phyloP scores from a whole-genome alignment of 2,329 filamentous ascomycete genomes.

The Colletotrichum sp. region DNA sequence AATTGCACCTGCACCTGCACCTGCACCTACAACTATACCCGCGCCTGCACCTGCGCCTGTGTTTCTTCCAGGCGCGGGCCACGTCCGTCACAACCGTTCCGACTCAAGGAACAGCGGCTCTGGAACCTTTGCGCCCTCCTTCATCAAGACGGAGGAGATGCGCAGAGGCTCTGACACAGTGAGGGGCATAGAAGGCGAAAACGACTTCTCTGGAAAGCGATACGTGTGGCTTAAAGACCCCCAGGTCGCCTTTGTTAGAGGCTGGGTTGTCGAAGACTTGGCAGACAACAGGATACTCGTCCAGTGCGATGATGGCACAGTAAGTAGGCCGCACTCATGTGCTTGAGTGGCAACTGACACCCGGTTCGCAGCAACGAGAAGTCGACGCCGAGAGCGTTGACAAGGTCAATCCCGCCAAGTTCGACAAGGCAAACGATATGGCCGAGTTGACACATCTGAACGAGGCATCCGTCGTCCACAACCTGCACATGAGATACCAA shows the following conservation, averaged over 20 bases:
- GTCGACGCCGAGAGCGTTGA: slow-evolving; percentile 88
- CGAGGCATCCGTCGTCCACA: slow-evolving; percentile 97
- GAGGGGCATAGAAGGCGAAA: slow-evolving; percentile 89
- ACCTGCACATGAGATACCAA: slow-evolving; percentile 93
- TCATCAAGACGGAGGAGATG: slow-evolving; percentile 88
- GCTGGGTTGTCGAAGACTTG: slow-evolving; percentile 87
- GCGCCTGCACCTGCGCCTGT: slow-evolving; percentile 46
- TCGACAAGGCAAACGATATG: slow-evolving; percentile 99
- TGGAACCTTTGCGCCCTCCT: slow-evolving; percentile 92
- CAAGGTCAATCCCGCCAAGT: slow-evolving; percentile 99
- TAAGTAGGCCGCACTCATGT: slow-evolving; percentile 50
- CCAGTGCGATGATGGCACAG: slow-evolving; percentile 91
- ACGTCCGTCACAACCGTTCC: slow-evolving; percentile 46
- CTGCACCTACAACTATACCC: slow-evolving; percentile 38
- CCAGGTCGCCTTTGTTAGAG: slow-evolving; percentile 86
- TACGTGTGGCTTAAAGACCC: slow-evolving; percentile 97
- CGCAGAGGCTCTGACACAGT: slow-evolving; percentile 61
- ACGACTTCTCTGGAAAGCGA: slow-evolving; percentile 97
- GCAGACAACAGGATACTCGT: slow-evolving; percentile 74
- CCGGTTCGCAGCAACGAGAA: slow-evolving; percentile 73
- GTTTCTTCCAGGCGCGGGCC: slow-evolving; percentile 39
- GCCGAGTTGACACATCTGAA: slow-evolving; percentile 97
- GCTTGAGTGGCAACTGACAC: slow-evolving; percentile 19
- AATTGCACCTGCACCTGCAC: slow-evolving; percentile 27
- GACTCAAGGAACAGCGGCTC: slow-evolving; percentile 73